Conservation (phyloP, 163 green algal species). For the Chlorella variabilis region DNA sequence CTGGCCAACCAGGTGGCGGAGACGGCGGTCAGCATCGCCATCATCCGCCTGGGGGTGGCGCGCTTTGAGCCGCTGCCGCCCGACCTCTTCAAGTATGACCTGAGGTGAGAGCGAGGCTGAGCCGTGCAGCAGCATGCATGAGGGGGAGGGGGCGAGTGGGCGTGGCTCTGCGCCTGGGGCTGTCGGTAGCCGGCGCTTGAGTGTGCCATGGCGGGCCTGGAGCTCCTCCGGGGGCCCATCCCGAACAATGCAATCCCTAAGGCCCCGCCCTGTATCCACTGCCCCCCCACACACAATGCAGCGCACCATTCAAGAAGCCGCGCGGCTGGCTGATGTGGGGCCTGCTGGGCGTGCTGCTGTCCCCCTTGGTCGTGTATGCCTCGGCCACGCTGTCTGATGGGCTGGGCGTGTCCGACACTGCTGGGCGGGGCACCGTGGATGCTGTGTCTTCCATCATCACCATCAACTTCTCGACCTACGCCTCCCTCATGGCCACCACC, state of each 20-base stretch:
- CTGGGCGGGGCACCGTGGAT: constrained; percentile 75
- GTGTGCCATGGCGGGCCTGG: too few relatives aligned
- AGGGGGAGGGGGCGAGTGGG: not conserved
- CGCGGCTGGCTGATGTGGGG: constrained; percentile 82
- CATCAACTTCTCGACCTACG: constrained; percentile 74
- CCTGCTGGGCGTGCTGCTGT: constrained; percentile 67
- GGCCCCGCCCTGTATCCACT: too few relatives aligned
- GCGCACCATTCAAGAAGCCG: constrained; percentile 63
- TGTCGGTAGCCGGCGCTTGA: not conserved
- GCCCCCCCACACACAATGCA: too few relatives aligned
- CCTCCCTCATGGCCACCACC: constrained; percentile 77
- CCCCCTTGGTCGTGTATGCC: constrained; percentile 72
- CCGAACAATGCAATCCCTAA: too few relatives aligned
- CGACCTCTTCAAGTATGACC: constrained; percentile 55
- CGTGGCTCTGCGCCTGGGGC: not conserved
- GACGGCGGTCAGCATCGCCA: constrained; percentile 53
- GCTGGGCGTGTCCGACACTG: constrained; percentile 43
- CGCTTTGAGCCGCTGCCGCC: constrained; percentile 37
- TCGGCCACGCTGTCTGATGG: constrained; percentile 39
- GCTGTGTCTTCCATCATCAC: constrained; percentile 77
- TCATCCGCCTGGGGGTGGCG: constrained; percentile 42
- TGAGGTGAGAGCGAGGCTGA: constrained; percentile 27
- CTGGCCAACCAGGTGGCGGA: constrained; percentile 62
- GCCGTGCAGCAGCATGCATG: too few relatives aligned
- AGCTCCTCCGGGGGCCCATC: too few relatives aligned